Evolutionary conservation across 2,329 filamentous ascomycete species (phyloP).

Genomic region (Ophiostoma populinum): DNA sequence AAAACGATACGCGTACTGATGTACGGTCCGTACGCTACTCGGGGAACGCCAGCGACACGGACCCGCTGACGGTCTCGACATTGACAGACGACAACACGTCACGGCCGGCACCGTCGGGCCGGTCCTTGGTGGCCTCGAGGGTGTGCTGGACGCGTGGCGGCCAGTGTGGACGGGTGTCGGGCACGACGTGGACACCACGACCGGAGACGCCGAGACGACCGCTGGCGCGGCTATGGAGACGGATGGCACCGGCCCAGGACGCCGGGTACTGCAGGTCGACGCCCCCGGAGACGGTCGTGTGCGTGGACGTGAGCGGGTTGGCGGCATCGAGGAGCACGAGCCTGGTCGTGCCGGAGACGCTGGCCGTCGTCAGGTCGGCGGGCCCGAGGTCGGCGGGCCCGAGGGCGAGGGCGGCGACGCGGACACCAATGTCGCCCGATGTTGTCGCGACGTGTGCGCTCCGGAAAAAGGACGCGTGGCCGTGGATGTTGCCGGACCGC

Average conservation of each 20-base stretch:
- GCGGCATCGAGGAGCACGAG: slow-evolving; percentile 18
- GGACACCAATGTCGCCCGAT: slow-evolving; percentile 18
- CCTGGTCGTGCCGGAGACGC: slow-evolving; percentile 25
- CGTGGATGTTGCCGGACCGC: slow-evolving; percentile 25
- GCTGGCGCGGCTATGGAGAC: slow-evolving; percentile 20
- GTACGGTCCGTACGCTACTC: too few relatives aligned
- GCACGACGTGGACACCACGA: slow-evolving; percentile 24
- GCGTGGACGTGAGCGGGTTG: slow-evolving; percentile 22
- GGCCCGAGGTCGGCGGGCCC: neutral
- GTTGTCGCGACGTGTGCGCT: slow-evolving; percentile 20
- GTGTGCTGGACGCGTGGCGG: slow-evolving; percentile 1
- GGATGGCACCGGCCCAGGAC: slow-evolving; percentile 31
- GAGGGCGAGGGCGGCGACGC: neutral
- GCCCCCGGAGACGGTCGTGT: slow-evolving; percentile 27
- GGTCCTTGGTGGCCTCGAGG: slow-evolving; percentile 8
- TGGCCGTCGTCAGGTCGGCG: slow-evolving; percentile 21
- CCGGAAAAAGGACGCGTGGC: slow-evolving; percentile 23
- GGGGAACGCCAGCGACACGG: slow-evolving; percentile 6
- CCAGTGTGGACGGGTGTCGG: slow-evolving; percentile 11
- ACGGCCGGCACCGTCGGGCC: neutral
- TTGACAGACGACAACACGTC: slow-evolving; percentile 1
- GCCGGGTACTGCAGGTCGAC: slow-evolving; percentile 27
- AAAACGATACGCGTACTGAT: too few relatives aligned
- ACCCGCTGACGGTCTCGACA: slow-evolving; percentile 4
- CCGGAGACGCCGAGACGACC: slow-evolving; percentile 25